Evolutionary conservation across 176 grass and related monocot species (phyloP), one percentile per base, ranked within the genome.

Genomic region (Avena atlantica): DNA sequence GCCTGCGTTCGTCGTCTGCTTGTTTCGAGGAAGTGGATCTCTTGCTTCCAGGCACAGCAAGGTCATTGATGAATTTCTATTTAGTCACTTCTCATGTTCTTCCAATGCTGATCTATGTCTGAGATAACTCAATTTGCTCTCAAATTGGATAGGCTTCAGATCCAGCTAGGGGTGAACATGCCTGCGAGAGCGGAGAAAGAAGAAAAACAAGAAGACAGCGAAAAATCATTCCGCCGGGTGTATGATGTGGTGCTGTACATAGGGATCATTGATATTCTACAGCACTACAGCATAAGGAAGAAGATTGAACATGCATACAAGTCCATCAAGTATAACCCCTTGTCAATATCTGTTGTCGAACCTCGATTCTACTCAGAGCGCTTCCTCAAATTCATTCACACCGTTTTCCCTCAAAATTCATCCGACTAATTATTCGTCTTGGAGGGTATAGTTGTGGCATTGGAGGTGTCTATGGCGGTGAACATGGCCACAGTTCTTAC

Each of bases 111-210:
- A 52, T 75, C 12, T 75, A 52, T 27, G 72, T 17, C 9, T 76
- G 24, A 10, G 0, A 53, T 76, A 3, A 53, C 20, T 66, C 27
- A 78, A 74, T 64, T 19, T 76, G 48, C 19, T 53, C 53, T 27
- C 76, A 97, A 53, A 76, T 0, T 6, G 23, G 47, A 53, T 0
- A 76, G 97, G 87, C 94, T 99, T 69, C 97, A 96, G 81, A 94
- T 99, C 80, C 94, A 99, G 86, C 87, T 99, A 65, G 94, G 97
- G 71, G 94, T 99, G 42, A 99, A 99, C 87, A 89, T 99, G 97
- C 97, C 97, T 12, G 94, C 94, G 6, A 94, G 94, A 68, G 97
- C 94, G 12, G 92, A 99, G 80, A 86, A 93, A 71, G 23, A 52
- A 29, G 72, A 75, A 9, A 76, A 76, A 87, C 60, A 62, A 60